Conservation (phyloP, 108 stramenopile species). For the Licmophora abbreviata region DNA sequence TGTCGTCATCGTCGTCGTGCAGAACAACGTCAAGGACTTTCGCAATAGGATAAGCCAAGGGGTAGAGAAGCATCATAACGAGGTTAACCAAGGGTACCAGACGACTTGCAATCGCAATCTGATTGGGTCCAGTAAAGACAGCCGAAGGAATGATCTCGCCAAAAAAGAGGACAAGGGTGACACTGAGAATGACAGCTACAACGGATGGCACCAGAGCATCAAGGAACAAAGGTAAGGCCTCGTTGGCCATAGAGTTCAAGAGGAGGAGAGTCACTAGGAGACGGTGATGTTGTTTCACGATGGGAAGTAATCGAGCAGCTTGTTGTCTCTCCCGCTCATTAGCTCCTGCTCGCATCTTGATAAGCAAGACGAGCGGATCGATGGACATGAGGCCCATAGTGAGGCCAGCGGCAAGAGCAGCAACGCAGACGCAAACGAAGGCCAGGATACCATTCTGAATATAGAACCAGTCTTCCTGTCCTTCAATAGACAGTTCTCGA, state of each 20-base stretch:
- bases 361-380: slow-evolving; percentile 77
- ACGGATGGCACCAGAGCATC: slow-evolving; percentile 79
- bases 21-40: slow-evolving; percentile 66
- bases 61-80: slow-evolving; percentile 69
- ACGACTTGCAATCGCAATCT: slow-evolving; percentile 66
- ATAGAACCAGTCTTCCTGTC: slow-evolving; percentile 3
- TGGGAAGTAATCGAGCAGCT: slow-evolving; percentile 48
- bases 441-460: slow-evolving; percentile 15
- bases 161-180: slow-evolving; percentile 70
- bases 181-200: slow-evolving; percentile 80
- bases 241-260: slow-evolving; percentile 85
- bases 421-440: slow-evolving; percentile 60
- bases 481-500: not conserved
- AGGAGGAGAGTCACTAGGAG: slow-evolving; percentile 92
- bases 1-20: slow-evolving; percentile 46
- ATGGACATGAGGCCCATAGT: slow-evolving; percentile 88
- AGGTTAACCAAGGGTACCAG: slow-evolving; percentile 73
- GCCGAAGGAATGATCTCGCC: slow-evolving; percentile 82
- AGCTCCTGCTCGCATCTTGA: slow-evolving; percentile 53
- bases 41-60: slow-evolving; percentile 86
- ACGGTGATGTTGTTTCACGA: slow-evolving; percentile 80
- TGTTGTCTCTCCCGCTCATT: slow-evolving; percentile 30
- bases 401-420: slow-evolving; percentile 89
- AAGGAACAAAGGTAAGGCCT: slow-evolving; percentile 92
- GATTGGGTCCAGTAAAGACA: slow-evolving; percentile 89